These are phyloP conservation scores for Zelopaecilomyces penicillatus DNA, from an alignment of 2,329 filamentous ascomycete genomes.

Conservation along the genomic window DNA sequence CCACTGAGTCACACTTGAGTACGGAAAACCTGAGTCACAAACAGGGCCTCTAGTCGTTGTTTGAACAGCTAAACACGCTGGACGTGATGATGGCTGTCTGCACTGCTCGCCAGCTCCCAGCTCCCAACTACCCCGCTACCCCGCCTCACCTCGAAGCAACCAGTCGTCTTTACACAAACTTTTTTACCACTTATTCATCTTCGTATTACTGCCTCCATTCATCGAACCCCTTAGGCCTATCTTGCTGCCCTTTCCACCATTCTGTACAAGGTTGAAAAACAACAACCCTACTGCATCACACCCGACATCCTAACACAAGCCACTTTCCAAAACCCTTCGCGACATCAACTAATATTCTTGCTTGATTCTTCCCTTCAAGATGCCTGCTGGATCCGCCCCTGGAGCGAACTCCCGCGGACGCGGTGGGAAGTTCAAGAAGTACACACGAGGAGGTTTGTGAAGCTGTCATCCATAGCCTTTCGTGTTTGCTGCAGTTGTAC, in stretches of 20 bases:
- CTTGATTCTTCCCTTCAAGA: constrained; percentile 18
- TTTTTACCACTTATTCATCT: too few relatives aligned
- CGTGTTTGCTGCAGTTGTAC: too few relatives aligned
- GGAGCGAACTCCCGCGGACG: constrained; percentile 60
- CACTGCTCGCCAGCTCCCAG: background rate
- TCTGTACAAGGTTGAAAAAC: background rate
- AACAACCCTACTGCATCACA: too few relatives aligned
- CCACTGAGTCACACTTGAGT: too few relatives aligned
- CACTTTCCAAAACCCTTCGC: background rate
- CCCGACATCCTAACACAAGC: background rate
- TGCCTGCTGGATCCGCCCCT: constrained; percentile 38
- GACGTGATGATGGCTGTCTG: too few relatives aligned
- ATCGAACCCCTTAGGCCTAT: too few relatives aligned
- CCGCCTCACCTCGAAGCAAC: constrained; percentile 19
- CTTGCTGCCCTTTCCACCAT: too few relatives aligned
- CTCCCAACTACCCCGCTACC: constrained; percentile 28
- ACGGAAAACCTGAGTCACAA: too few relatives aligned
- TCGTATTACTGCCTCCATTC: too few relatives aligned
- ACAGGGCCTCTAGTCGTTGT: too few relatives aligned
- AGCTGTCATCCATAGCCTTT: background rate
- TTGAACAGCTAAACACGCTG: too few relatives aligned
- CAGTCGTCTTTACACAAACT: background rate
- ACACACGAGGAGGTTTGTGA: constrained; percentile 72
- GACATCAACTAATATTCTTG: background rate
- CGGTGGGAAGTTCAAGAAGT: constrained; percentile 91